Evolutionary conservation across 495 filamentous ascomycete genomes (phyloP), one percentile per base, ranked within the genome.

Genomic region (Penicillium paxilli): DNA sequence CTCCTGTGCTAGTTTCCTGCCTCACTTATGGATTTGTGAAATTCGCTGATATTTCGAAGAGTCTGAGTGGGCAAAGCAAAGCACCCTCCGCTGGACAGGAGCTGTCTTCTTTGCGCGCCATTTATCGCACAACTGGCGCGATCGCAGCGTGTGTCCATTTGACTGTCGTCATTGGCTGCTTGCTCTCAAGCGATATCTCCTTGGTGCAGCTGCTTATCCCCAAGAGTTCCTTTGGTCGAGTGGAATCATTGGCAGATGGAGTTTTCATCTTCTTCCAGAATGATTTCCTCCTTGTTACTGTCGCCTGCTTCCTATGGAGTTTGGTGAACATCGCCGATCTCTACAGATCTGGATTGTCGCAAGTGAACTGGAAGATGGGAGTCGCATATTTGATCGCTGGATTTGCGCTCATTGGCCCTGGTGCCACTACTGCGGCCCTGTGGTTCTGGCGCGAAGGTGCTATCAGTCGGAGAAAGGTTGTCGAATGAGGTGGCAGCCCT

Each of bases 251-350:
- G 22, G 50, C 45, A 19, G 60, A 60, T 11, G 57, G 53, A 5
- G 30, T 54, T n/a, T 54, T 56, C n/a, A 40, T 60, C 10, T 60
- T 57, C 40, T 54, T 60, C 32, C 60, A 60, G 20, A 60, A 64
- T 44, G 60, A 60, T 16, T 57, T 56, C 37, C 23, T 60, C 2
- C 42, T 60, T 30, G 46, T 33, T 20, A 35, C 57, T 8, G 41
- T 21, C 2, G 48, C 60, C 9, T 49, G 30, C 11, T 33, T 64
- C 17, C 12, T 64, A 12, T 57, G 53, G 53, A 52, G 49, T n/a
- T 32, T 48, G 30, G 38, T 42, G 17, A 64, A 47, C 24, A 19
- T 60, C 5, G 60, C 49, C 26, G 60, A 64, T 50, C 24, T 60
- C 0, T 52, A 64, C 22, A 41, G 57, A 38, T 16, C 59, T 5